Evolutionary conservation across 768 basidiomycete species (phyloP), one percentile per base, ranked within the genome.

Genomic region (Tricholoma bakamatsutake): DNA sequence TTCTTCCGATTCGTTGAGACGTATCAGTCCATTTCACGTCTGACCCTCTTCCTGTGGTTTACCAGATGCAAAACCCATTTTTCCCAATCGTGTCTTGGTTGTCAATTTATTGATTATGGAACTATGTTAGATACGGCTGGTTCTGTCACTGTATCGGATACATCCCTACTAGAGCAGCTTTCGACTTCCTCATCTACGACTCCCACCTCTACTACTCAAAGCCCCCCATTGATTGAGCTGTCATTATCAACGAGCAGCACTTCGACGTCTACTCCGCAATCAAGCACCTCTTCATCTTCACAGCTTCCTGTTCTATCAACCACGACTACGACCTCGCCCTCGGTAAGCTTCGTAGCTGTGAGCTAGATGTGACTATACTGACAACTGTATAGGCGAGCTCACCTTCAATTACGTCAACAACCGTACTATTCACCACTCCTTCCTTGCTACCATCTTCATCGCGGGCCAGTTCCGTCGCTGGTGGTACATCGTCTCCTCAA

Each of bases 381-480:
- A 43, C 1, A 42, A 40, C 7, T 33, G 12, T 17, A 31, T 48
- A 52, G 52, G 24, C 37, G 43, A 57, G 31, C 4, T 34, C 39
- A 21, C 2, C 37, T n/a, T 11, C 13, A 2, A n/a, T 13, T 9
- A 31, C 21, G 4, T 28, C 50, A 17, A 50, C 33, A 47, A n/a
- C 46, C 35, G 40, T 27, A 37, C 43, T 24, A 21, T 35, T 34
- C 15, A 50, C 55, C 18, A 21, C 50, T 10, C 10, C 40, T 4
- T 47, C 39, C 5, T 48, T 50, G 10, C 18, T n/a, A 31, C 13
- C 37, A 13, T 28, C 59, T 43, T 6, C 39, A 37, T 60, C 61
- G n/a, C 5, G 50, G 21, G 42, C 58, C 3, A 56, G 54, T 39
- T 43, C 65, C 12, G 59, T 59, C 40, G 47, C 66, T 21, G 62